Percentiles rank a stretch among this genome's conserved stretches.
These are phyloP conservation scores for Lachnellula hyalina DNA, from an alignment of 2,329 filamentous ascomycete genomes.

Conservation along the genomic window DNA sequence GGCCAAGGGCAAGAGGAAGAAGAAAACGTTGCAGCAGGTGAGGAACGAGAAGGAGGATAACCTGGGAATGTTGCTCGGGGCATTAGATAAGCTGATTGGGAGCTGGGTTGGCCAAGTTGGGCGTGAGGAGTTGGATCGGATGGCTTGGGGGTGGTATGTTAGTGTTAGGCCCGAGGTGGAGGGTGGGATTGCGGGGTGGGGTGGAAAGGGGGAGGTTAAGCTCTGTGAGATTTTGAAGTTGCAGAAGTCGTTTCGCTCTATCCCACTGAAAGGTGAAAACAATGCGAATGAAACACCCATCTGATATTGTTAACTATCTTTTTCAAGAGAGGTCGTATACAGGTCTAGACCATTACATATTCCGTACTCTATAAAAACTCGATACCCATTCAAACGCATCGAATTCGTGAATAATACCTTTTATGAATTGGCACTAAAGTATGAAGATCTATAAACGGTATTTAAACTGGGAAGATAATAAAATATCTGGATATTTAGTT, in stretches of 20 bases:
- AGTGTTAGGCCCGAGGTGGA: slow-evolving; percentile 71
- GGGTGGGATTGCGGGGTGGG: slow-evolving; percentile 72
- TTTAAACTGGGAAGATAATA: no score
- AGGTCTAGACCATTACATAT: no score
- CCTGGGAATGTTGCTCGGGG: slow-evolving; percentile 62
- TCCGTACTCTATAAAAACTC: no score
- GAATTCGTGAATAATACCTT: no score
- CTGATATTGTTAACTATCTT: no score
- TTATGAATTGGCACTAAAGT: no score
- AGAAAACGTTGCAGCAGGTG: slow-evolving; percentile 45
- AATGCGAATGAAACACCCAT: no score
- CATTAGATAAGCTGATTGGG: slow-evolving; percentile 64
- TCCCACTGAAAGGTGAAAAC: no score
- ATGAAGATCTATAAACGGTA: no score
- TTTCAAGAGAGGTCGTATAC: no score
- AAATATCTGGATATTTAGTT: no score
- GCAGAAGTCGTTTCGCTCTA: slow-evolving; percentile 34
- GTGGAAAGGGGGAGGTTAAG: slow-evolving; percentile 67
- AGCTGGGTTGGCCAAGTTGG: slow-evolving; percentile 67
- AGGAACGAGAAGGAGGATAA: slow-evolving; percentile 63
- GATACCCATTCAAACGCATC: no score
- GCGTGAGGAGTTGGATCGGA: slow-evolving; percentile 63
- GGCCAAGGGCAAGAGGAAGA: slow-evolving; percentile 36
- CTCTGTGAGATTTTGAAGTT: slow-evolving; percentile 61
- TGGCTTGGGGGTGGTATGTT: slow-evolving; percentile 79